Evolutionary conservation across 495 filamentous ascomycete species (phyloP), one percentile per base, ranked within the genome.

Genomic region (Parmelia sp.): DNA sequence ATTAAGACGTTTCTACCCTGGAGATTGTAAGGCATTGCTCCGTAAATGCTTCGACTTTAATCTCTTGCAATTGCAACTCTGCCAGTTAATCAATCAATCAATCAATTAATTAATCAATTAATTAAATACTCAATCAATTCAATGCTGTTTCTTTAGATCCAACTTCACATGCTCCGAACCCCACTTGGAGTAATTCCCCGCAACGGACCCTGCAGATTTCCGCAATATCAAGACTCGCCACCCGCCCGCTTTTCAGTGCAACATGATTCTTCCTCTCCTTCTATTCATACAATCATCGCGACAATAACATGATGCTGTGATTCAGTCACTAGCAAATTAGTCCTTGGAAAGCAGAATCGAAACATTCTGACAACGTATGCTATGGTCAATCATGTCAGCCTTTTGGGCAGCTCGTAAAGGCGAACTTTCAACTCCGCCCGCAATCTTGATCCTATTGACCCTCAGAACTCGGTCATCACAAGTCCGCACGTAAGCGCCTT

Each of bases 1-100:
- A 91, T 75, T 25, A 90, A 80, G 37, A 89, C 82, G 68, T 86
- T 89, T 53, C 84, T 79, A 49, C 77, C 79, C 64, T 79, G 80
- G 35, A 90, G 77, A 47, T 78, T 76, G 75, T 90, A 89, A 11
- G 84, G 82, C 86, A 90, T 82, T 31, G 14, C 29, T 55, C 7
- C 14, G 27, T 17, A 5, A 6, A 17, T 53, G 27, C 27, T 53
- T 31, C 7, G 14, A 4, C 9, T 21, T 23, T 5, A n/a, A 55
- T 33, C 29, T 55, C 29, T 55, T 23, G 29, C 29, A 21, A 55
- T 55, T 23, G 29, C 29, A 21, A 55, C 29, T 55, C 19, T 55
- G 17, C 3, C 11, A n/a, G n/a, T n/a, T n/a, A n/a, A n/a, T n/a
- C n/a, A n/a, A n/a, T n/a, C n/a, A n/a, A n/a, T n/a, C n/a, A n/a